Evolutionary conservation across 2,329 filamentous ascomycete genomes (phyloP), one percentile per base, ranked within the genome.

Genomic region (Capronia epimyces): DNA sequence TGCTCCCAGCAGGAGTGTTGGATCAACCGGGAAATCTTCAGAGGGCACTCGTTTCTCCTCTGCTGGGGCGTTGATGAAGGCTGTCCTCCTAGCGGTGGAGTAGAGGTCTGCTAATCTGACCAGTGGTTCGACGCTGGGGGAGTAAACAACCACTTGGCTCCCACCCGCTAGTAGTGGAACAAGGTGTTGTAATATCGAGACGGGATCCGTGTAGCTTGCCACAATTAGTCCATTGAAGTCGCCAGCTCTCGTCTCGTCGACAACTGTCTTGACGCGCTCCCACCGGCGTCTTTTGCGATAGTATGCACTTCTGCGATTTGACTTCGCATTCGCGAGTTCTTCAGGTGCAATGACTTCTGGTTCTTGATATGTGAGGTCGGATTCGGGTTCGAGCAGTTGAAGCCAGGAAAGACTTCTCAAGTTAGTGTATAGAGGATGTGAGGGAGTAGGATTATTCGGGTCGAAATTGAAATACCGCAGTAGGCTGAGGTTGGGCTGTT

Each of bases 401-500:
- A 98, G 79, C 90, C 91, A 98, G 22, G 88, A 91, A 24, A 97
- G 75, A 3, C 85, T 81, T 62, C 91, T 84, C 45, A 98, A 80
- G 65, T 93, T 84, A 13, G 80, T 84, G 67, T 85, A 79, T 9
- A 98, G 80, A 0, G 93, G 91, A 65, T 97, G 93, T 0, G 72
- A 67, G 20, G 81, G 74, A 12, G 78, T 74, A 47, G 75, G 81
- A 55, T 81, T 81, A 52, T 79, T 78, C 59, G 78, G 73, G 69
- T 95, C 89, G 71, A 84, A 97, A 67, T 82, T 82, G 71, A 95
- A 97, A 74, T 95, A 94, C 66, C 87, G 87, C 16, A 98, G 78
- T 43, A 93, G 79, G 15, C 84, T 84, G 52, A 97, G 80, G 66
- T 96, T 97, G 1, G 89, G 87, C 67, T 95, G 89, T 24, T 84